Base-by-base conservation (phyloP, 1,139 yeast species). In the Candida mesenterica region DNA sequence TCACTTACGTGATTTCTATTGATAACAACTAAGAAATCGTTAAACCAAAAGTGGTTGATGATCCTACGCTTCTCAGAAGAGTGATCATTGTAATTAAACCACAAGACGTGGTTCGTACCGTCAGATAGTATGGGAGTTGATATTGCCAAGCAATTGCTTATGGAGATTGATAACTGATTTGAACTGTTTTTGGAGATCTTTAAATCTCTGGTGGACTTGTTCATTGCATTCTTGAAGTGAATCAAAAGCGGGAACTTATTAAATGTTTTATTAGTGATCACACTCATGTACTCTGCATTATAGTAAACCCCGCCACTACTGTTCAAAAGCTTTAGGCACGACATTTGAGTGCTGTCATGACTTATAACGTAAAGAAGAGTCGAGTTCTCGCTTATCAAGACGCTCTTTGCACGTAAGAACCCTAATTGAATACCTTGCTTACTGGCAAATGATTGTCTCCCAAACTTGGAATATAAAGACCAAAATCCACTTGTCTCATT, bases 1-100 rank as follows among this genome's bases (percentile, higher is more conserved):
- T 52, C 55, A 18, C 48, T 53, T n/a, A 48, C 49, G 8, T 41
- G 39, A 13, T 45, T 49, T 37, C 72, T 43, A 41, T 68, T 69
- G 20, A 70, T 49, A 9, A 68, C 32, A 4, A 70, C 50, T 39
- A 70, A 47, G 39, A 54, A 65, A 43, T 62, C 65, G 24, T 48
- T 46, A 39, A 55, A 62, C 68, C 68, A 65, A 32, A 66, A 52
- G 35, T 67, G 73, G 34, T 57, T 43, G 2, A 63, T 49, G 4
- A 70, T 58, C 36, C 67, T 67, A 39, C 67, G 50, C 2, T 59
- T 40, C 26, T 64, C 71, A 38, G 61, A 48, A 30, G 55, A 59
- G 41, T 57, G 59, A 41, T 65, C 62, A 27, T 54, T 55, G 38
- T 66, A 68, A 40, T 63, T 63, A 43, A 58, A 68, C 76, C 76